Conservation (phyloP, 2,329 filamentous ascomycete genomes). For the Trichoderma oligosporum region DNA sequence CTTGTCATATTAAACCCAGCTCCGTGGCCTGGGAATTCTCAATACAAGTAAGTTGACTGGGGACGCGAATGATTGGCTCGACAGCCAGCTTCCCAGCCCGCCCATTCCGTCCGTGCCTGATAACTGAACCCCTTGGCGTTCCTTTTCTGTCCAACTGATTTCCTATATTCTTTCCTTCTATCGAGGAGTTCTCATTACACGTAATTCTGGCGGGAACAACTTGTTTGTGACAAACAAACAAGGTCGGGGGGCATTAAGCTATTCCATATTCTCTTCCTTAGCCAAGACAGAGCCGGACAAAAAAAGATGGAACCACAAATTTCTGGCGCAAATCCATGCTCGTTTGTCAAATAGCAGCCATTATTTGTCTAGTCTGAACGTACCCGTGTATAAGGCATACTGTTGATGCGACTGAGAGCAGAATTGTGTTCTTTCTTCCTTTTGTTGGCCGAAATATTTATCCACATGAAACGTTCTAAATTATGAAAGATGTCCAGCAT, state of each 20-base stretch:
- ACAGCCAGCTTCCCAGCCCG: neutral
- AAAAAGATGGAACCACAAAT: constrained; percentile 3
- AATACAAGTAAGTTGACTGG: constrained; percentile 26
- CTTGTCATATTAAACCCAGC: constrained; percentile 23
- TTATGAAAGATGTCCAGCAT: neutral
- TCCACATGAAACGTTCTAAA: no score
- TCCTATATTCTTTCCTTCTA: neutral
- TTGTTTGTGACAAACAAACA: neutral
- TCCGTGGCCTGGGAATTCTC: constrained; percentile 29
- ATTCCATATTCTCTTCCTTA: constrained; percentile 9
- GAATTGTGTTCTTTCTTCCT: neutral
- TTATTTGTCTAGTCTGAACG: no score
- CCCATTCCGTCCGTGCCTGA: constrained; percentile 1
- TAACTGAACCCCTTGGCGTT: neutral
- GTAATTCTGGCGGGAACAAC: neutral
- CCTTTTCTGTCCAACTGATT: neutral
- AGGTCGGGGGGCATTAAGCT: neutral
- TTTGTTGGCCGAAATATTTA: no score
- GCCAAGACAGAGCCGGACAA: neutral
- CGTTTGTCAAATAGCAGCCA: neutral
- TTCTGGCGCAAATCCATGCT: constrained; percentile 4
- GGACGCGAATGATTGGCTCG: constrained; percentile 30
- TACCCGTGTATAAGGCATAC: no score
- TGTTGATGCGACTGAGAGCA: neutral
- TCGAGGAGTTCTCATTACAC: neutral